Percentiles rank a stretch among this genome's conserved stretches.
These are phyloP conservation scores for Lipomyces oligophaga DNA, from an alignment of 805 yeast species.

Conservation along the genomic window DNA sequence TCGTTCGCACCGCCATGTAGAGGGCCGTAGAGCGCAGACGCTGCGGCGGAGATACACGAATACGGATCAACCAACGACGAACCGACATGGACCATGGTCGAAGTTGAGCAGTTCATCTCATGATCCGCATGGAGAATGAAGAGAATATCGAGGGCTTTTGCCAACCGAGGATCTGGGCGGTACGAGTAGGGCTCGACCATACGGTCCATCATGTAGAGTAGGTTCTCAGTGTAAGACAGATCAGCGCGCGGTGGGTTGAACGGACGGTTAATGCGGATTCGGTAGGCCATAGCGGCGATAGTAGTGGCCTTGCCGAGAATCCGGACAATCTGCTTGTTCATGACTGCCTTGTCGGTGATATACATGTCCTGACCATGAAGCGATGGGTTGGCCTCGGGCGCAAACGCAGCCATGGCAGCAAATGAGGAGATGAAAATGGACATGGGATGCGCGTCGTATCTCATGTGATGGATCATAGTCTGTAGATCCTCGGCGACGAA, in stretches of 20 bases:
- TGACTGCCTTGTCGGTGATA: slow-evolving; percentile 14
- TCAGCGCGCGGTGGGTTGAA: slow-evolving; percentile 25
- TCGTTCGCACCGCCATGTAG: slow-evolving; percentile 29
- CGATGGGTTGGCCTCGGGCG: slow-evolving; percentile 28
- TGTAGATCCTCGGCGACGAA: slow-evolving; percentile 26
- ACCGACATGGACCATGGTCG: slow-evolving; percentile 28
- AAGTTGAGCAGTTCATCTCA: slow-evolving; percentile 28
- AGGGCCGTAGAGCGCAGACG: slow-evolving; percentile 27
- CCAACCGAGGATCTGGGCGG: slow-evolving; percentile 28
- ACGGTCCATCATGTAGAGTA: slow-evolving; percentile 29
- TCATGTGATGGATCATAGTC: slow-evolving; percentile 23
- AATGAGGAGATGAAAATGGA: slow-evolving; percentile 24
- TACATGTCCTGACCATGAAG: slow-evolving; percentile 24
- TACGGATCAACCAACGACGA: slow-evolving; percentile 29
- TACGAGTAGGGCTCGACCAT: slow-evolving; percentile 28
- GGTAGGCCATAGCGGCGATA: slow-evolving; percentile 28
- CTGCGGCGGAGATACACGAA: slow-evolving; percentile 25
- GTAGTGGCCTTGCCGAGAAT: slow-evolving; percentile 28
- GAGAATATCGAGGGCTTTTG: slow-evolving; percentile 25
- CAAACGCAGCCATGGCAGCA: slow-evolving; percentile 28
- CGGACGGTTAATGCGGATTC: slow-evolving; percentile 27
- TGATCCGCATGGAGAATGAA: slow-evolving; percentile 28
- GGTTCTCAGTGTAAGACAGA: slow-evolving; percentile 25
- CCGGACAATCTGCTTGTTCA: slow-evolving; percentile 29
- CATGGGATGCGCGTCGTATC: slow-evolving; percentile 29